Conservation (phyloP, 176 grass and related monocot genomes). For the Saccharum officinarum region DNA sequence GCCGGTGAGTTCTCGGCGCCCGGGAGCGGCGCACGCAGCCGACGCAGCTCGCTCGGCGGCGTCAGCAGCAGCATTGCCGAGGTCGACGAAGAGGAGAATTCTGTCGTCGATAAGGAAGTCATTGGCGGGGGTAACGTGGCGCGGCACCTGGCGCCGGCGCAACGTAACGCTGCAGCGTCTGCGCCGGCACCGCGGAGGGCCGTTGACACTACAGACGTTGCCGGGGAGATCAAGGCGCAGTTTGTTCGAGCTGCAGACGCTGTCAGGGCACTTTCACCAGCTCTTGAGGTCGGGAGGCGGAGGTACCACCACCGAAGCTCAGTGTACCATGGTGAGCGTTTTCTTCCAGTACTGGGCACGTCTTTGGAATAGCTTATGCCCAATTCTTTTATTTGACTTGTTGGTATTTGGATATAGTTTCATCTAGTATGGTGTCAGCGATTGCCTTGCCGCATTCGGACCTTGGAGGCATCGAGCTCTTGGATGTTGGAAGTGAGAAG, state of each 20-base stretch:
- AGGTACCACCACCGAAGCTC: constrained; percentile 65
- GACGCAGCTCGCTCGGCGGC: constrained; percentile 34
- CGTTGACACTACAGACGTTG: constrained; percentile 28
- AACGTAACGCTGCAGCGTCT: neutral
- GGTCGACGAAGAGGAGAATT: neutral
- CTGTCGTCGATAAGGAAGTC: constrained; percentile 55
- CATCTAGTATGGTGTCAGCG: constrained; percentile 45
- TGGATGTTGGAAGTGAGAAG: constrained; percentile 55
- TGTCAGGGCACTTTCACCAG: constrained; percentile 27
- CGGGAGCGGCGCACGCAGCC: constrained; percentile 28
- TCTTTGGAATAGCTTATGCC: neutral
- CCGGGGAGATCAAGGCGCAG: constrained; percentile 60
- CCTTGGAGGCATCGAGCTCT: constrained; percentile 26
- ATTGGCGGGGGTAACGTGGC: constrained; percentile 5
- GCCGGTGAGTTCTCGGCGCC: constrained; percentile 31
- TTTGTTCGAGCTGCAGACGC: constrained; percentile 55
- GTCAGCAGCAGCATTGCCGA: constrained; percentile 28
- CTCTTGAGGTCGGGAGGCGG: constrained; percentile 73
- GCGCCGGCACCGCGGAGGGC: constrained; percentile 14
- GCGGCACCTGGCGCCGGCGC: neutral
- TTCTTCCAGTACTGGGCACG: neutral
- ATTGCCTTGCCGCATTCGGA: constrained; percentile 38
- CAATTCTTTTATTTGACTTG: neutral
- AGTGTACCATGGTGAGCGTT: constrained; percentile 64
- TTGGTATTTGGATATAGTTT: constrained; percentile 39